phyloP scores from a whole-genome alignment of 163 green algal species.

The Scenedesmus sp. region DNA sequence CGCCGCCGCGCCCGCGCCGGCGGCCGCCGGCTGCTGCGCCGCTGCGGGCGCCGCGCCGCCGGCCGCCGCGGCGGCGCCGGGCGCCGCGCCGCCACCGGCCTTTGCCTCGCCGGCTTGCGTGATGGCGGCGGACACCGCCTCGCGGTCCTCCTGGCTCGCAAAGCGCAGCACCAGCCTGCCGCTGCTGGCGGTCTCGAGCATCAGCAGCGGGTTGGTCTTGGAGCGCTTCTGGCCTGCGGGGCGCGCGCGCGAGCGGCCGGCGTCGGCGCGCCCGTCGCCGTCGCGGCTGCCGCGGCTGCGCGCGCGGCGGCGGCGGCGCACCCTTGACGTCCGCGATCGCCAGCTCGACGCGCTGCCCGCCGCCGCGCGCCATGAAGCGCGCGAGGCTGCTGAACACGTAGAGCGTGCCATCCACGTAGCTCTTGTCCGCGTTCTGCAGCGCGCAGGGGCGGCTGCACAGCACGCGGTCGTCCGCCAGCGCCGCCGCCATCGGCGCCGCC shows the following conservation, averaged over 20 bases:
- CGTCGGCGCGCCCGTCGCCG: not conserved
- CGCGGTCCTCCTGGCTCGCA: conserved; percentile 26
- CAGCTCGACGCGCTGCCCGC: conserved; percentile 16
- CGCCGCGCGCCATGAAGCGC: conserved; percentile 5
- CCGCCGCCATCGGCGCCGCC: not conserved
- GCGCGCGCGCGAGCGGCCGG: too few relatives aligned
- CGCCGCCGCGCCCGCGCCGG: not conserved
- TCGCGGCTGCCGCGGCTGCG: too few relatives aligned
- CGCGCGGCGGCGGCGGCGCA: not conserved
- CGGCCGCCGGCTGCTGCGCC: not conserved
- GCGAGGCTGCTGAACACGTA: conserved; percentile 16
- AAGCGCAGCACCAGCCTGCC: conserved; percentile 46
- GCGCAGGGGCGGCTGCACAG: conserved; percentile 27
- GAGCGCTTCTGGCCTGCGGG: conserved; percentile 48
- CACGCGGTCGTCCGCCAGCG: conserved; percentile 16
- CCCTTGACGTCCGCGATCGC: conserved; percentile 19
- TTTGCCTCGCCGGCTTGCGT: conserved; percentile 4
- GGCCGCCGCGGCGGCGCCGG: not conserved
- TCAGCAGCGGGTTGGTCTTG: conserved; percentile 54
- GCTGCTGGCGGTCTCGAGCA: conserved; percentile 16
- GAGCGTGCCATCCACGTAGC: conserved; percentile 23
- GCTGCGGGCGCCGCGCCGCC: not conserved
- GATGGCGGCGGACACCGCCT: conserved; percentile 32
- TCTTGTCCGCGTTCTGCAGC: conserved; percentile 30
- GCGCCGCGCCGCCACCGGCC: too few relatives aligned